phyloP scores from a whole-genome alignment of 2,329 filamentous ascomycete genomes.

The Clathrospora elynae region DNA sequence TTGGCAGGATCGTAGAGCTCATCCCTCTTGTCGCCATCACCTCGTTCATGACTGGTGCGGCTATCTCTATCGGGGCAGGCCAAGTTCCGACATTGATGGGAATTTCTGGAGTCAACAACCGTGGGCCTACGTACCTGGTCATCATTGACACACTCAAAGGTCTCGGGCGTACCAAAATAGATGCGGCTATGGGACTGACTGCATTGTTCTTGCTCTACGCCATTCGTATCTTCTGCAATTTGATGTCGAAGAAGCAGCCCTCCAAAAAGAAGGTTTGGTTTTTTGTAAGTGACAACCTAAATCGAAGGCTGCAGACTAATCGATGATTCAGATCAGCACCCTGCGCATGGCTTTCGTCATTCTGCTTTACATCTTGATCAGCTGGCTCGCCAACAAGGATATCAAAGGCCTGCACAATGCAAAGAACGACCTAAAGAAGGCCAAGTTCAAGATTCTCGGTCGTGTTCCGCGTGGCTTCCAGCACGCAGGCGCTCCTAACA shows the following conservation, averaged over 20 bases:
- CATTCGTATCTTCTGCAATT: slow-evolving; percentile 29
- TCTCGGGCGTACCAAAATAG: slow-evolving; percentile 69
- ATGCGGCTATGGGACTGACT: slow-evolving; percentile 85
- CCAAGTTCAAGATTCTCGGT: slow-evolving; percentile 69
- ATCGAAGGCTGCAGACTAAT: slow-evolving; percentile 38
- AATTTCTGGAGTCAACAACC: slow-evolving; percentile 72
- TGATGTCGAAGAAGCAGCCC: slow-evolving; percentile 71
- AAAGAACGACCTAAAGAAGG: slow-evolving; percentile 53
- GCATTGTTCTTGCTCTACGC: slow-evolving; percentile 77
- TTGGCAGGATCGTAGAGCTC: slow-evolving; percentile 90
- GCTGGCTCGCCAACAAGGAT: slow-evolving; percentile 77
- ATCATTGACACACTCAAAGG: slow-evolving; percentile 83
- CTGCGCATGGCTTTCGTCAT: slow-evolving; percentile 91
- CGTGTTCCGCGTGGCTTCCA: slow-evolving; percentile 61
- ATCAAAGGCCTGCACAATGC: slow-evolving; percentile 52
- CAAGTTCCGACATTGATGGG: slow-evolving; percentile 85
- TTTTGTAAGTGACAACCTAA: slow-evolving; percentile 58
- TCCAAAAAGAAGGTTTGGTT: slow-evolving; percentile 79
- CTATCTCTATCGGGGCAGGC: slow-evolving; percentile 83
- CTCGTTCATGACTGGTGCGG: slow-evolving; percentile 97
- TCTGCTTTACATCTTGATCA: slow-evolving; percentile 87
- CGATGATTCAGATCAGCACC: slow-evolving; percentile 86
- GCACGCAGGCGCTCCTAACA: slow-evolving; percentile 72
- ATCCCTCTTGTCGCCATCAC: slow-evolving; percentile 90
- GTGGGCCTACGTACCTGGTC: slow-evolving; percentile 79